A percentile compares a stretch with the other conserved stretches of the same genome.
Conservation (phyloP, 2,329 filamentous ascomycete genomes). For the Stemphylium lycopersici region DNA sequence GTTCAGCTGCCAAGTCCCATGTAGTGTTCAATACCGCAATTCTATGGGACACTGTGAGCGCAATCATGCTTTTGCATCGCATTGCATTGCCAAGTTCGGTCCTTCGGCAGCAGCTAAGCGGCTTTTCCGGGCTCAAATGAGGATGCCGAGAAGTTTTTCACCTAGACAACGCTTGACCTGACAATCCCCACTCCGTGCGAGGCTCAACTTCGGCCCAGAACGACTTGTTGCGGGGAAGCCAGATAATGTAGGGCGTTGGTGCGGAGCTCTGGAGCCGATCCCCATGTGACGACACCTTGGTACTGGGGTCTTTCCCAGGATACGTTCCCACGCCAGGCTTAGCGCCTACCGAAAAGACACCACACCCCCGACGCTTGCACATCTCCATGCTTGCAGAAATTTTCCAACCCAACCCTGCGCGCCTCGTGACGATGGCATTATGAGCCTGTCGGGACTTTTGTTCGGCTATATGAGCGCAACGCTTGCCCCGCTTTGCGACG, state of each 20-base stretch:
- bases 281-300: slow-evolving; percentile 2
- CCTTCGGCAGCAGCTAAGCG: background rate
- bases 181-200: slow-evolving; percentile 1
- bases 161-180: slow-evolving; percentile 7
- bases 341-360: slow-evolving; percentile 4
- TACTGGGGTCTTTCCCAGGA: slow-evolving; percentile 5
- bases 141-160: background rate
- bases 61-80: background rate
- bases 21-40: background rate
- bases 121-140: background rate
- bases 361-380: slow-evolving; percentile 16
- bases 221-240: slow-evolving; percentile 12
- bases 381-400: slow-evolving; percentile 9
- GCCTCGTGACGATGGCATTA: slow-evolving; percentile 16
- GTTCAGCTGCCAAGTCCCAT: background rate
- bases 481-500: slow-evolving; percentile 5
- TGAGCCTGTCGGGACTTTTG: slow-evolving; percentile 6
- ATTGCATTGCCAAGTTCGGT: background rate
- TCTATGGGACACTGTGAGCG: too few relatives aligned
- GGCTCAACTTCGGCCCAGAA: slow-evolving; percentile 18
- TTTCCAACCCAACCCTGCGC: slow-evolving; percentile 7
- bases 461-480: slow-evolving; percentile 5
- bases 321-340: slow-evolving; percentile 3
- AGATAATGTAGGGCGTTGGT: background rate
- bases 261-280: slow-evolving; percentile 15